Percentiles rank a stretch among this genome's conserved stretches.
These are phyloP conservation scores for Nannizziopsis arthrosporioides DNA, from an alignment of 2,329 filamentous ascomycete species.

Conservation along the genomic window DNA sequence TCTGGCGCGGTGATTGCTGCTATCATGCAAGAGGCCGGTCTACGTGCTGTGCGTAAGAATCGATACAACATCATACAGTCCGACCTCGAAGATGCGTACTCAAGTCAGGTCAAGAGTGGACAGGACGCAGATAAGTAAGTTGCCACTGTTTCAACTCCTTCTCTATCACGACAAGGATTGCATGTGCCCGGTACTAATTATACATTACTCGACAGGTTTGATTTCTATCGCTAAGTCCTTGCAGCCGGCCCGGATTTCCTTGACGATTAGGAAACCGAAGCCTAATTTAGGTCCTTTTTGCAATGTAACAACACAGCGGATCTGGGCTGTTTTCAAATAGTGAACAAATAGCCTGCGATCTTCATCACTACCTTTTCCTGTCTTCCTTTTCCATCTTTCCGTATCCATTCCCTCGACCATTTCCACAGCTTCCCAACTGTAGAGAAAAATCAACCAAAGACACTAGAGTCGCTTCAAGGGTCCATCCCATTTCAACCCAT, in stretches of 20 bases:
- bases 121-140: slow-evolving; percentile 52
- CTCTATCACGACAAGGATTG: too few relatives aligned
- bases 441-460: too few relatives aligned
- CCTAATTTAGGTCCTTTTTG: slow-evolving; percentile 1
- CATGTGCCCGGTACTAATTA: slow-evolving; percentile 30
- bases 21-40: slow-evolving; percentile 97
- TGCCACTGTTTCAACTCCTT: slow-evolving; percentile 1
- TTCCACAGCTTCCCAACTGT: too few relatives aligned
- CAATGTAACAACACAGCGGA: slow-evolving; percentile 2
- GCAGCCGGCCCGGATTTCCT: neutral
- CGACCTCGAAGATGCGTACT: slow-evolving; percentile 94
- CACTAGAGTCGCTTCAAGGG: too few relatives aligned
- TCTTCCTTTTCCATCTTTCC: neutral
- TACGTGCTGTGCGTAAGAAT: slow-evolving; percentile 92
- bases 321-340: slow-evolving; percentile 1
- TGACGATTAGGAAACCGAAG: neutral
- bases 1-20: slow-evolving; percentile 93
- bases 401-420: too few relatives aligned
- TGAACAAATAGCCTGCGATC: neutral
- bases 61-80: slow-evolving; percentile 98
- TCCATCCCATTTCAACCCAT: too few relatives aligned
- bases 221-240: slow-evolving; percentile 62
- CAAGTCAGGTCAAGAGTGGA: slow-evolving; percentile 83
- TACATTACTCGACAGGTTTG: slow-evolving; percentile 54
- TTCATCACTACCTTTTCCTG: too few relatives aligned